Conservation (phyloP, 164 flowering plant species). For the Saururus chinensis region DNA sequence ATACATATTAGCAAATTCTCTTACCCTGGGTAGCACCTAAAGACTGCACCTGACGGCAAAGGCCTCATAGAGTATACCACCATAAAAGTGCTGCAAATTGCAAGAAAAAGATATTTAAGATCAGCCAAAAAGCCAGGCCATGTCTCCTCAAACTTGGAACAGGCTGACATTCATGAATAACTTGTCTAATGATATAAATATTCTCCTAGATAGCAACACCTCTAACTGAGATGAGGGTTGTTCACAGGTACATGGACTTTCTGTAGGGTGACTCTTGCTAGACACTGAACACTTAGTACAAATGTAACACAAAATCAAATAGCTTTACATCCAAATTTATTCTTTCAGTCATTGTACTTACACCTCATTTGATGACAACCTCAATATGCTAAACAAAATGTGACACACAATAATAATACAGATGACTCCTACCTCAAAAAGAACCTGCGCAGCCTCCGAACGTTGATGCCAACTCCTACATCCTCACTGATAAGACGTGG, state of each 20-base stretch:
- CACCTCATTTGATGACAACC: no score
- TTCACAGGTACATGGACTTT: no score
- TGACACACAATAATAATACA: no score
- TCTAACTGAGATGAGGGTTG: no score
- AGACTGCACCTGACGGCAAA: conserved; percentile 78
- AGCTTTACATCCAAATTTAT: no score
- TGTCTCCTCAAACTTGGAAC: not conserved
- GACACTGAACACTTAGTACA: no score
- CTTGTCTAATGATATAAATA: no score
- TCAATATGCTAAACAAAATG: no score
- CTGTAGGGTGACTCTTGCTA: no score
- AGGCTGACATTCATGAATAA: not conserved
- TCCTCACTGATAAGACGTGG: conserved; percentile 94
- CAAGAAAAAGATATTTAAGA: not conserved
- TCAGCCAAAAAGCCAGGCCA: not conserved
- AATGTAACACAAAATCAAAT: no score
- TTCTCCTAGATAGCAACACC: no score
- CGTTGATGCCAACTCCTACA: conserved; percentile 95
- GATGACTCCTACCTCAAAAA: conserved; percentile 53
- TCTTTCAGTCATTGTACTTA: no score
- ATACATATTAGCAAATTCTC: conserved; percentile 3
- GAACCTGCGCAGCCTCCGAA: conserved; percentile 60
- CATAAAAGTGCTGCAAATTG: conserved; percentile 65
- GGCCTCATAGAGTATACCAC: conserved; percentile 89
- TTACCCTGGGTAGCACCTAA: conserved; percentile 95